A percentile compares a stretch with the other conserved stretches of the same genome.
These are phyloP conservation scores for Fusarium piperis DNA, from an alignment of 2,329 filamentous ascomycete species.

Conservation along the genomic window DNA sequence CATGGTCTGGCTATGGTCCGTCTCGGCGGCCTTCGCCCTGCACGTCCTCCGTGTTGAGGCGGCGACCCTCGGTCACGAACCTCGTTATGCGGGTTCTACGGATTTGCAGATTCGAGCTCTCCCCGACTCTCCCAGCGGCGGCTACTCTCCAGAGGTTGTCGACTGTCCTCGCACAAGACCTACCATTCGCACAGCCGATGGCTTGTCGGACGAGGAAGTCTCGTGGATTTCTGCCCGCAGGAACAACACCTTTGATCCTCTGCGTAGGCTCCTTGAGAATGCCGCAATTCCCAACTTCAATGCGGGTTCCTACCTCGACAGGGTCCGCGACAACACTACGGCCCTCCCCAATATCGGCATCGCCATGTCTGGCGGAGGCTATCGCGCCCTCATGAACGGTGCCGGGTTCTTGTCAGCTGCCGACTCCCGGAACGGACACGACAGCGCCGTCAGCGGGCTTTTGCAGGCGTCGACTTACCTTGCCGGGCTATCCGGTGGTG, in stretches of 20 bases:
- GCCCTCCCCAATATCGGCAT: constrained; percentile 71
- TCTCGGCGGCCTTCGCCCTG: background rate
- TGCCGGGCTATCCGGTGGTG: constrained; percentile 80
- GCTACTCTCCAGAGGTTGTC: constrained; percentile 75
- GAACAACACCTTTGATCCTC: constrained; percentile 74
- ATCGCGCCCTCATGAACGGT: constrained; percentile 82
- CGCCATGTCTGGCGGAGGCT: constrained; percentile 83
- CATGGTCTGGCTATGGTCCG: background rate
- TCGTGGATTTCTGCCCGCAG: constrained; percentile 77
- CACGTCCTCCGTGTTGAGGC: background rate
- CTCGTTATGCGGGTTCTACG: background rate
- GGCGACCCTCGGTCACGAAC: background rate
- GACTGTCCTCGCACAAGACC: constrained; percentile 75
- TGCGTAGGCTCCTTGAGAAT: constrained; percentile 75
- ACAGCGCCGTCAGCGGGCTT: constrained; percentile 78
- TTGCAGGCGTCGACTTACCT: constrained; percentile 84
- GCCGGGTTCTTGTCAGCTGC: constrained; percentile 82
- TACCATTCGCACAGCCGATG: constrained; percentile 68
- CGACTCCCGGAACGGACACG: constrained; percentile 65
- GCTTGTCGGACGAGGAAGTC: constrained; percentile 73
- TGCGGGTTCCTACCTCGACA: constrained; percentile 70
- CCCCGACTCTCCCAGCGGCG: constrained; percentile 41
- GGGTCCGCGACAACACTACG: constrained; percentile 33
- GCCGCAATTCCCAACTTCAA: constrained; percentile 80
- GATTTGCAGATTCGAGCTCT: background rate